A percentile compares a stretch with the other conserved stretches of the same genome.
Evolutionary conservation across 257 asterid species (phyloP).

Genomic region (Solanum acaule): DNA sequence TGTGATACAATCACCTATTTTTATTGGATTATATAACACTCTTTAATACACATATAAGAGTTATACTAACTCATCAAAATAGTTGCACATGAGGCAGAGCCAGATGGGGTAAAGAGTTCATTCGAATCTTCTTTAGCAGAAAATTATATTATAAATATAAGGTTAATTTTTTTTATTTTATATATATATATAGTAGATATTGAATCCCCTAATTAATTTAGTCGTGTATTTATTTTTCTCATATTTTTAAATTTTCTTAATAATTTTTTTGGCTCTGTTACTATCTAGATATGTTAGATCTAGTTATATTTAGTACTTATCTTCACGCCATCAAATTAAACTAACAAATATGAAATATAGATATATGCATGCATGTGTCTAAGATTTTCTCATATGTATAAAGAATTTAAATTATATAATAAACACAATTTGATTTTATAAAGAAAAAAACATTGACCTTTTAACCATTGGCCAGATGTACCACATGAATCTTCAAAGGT

Average conservation of each 20-base stretch:
- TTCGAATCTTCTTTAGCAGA: rapidly evolving
- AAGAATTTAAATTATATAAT: neutral
- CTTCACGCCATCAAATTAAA: neutral
- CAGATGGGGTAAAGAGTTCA: too few relatives aligned
- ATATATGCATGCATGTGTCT: too few relatives aligned
- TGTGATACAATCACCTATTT: neutral
- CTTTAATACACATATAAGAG: neutral
- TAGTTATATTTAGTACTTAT: too few relatives aligned
- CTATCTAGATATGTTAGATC: too few relatives aligned
- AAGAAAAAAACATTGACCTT: neutral
- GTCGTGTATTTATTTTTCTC: too few relatives aligned
- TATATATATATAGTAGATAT: too few relatives aligned
- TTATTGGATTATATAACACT: neutral
- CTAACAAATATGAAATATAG: too few relatives aligned
- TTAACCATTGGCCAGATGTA: neutral
- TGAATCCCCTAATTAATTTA: too few relatives aligned
- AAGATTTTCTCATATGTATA: neutral
- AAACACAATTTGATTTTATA: neutral
- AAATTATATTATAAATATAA: too few relatives aligned
- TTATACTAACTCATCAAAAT: neutral
- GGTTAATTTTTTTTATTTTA: too few relatives aligned
- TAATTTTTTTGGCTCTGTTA: too few relatives aligned
- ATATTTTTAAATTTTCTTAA: too few relatives aligned
- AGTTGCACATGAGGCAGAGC: neutral
- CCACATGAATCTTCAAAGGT: neutral